phyloP scores from a whole-genome alignment of 2,329 filamentous ascomycete species.

The Leptosphaerulina australis region DNA sequence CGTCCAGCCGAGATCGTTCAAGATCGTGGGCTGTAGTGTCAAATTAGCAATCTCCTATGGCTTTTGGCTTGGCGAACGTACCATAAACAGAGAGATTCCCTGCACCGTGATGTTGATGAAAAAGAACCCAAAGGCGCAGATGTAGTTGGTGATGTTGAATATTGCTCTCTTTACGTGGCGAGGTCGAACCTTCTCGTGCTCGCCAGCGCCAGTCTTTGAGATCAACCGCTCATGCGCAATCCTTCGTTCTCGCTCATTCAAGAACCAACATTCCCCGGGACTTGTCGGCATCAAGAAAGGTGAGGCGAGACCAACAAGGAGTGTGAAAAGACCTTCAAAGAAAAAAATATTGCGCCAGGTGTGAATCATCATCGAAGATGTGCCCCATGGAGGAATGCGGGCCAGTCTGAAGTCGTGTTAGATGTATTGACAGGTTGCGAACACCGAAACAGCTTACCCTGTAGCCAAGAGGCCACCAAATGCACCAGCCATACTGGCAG shows the following conservation, averaged over 20 bases:
- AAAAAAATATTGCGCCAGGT: slow-evolving; percentile 63
- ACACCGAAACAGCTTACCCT: slow-evolving; percentile 46
- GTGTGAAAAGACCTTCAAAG: slow-evolving; percentile 65
- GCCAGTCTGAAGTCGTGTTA: slow-evolving; percentile 32
- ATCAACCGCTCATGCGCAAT: slow-evolving; percentile 61
- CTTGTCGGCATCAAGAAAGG: slow-evolving; percentile 60
- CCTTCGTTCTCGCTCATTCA: slow-evolving; percentile 60
- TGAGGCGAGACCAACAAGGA: slow-evolving; percentile 55
- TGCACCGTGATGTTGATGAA: slow-evolving; percentile 67
- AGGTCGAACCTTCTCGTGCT: slow-evolving; percentile 56
- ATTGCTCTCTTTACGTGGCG: slow-evolving; percentile 60
- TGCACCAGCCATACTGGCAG: slow-evolving; percentile 62
- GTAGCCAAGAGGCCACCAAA: slow-evolving; percentile 64
- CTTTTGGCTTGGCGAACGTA: too few species aligned
- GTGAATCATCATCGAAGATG: slow-evolving; percentile 51
- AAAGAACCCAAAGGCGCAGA: slow-evolving; percentile 65
- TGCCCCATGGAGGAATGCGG: slow-evolving; percentile 60
- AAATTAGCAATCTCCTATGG: too few species aligned
- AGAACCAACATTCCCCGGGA: slow-evolving; percentile 57
- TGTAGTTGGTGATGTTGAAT: slow-evolving; percentile 64
- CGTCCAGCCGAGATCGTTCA: slow-evolving; percentile 48
- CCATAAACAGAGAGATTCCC: slow-evolving; percentile 49
- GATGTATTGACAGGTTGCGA: neutral
- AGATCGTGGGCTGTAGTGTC: slow-evolving; percentile 43
- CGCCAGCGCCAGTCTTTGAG: slow-evolving; percentile 55